Conservation (phyloP, 1,284 basidiomycete species). For the Fomitopsis schrenkii region DNA sequence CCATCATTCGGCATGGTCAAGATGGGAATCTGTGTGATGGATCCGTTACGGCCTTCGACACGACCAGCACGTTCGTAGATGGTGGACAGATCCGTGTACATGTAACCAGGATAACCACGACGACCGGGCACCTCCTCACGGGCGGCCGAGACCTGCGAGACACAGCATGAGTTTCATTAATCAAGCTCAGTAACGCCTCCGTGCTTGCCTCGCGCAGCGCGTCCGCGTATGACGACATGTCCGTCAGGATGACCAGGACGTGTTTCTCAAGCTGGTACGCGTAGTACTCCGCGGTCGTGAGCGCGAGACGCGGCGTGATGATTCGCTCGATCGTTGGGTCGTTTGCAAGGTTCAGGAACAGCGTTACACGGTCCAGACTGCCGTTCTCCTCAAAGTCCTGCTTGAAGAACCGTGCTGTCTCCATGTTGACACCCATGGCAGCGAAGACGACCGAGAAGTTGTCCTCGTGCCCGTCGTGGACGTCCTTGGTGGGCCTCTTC, state of each 20-base stretch:
- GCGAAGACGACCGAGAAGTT: slow-evolving; percentile 99
- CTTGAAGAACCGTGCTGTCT: slow-evolving; percentile 99
- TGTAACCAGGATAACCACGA: slow-evolving; percentile 99
- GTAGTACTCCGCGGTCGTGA: slow-evolving; percentile 99
- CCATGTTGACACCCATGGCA: slow-evolving; percentile 99
- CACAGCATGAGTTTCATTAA: slow-evolving; percentile 1
- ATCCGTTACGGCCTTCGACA: slow-evolving; percentile 96
- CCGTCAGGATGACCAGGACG: slow-evolving; percentile 97
- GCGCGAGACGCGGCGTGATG: slow-evolving; percentile 96
- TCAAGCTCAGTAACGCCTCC: background rate
- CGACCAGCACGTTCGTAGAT: slow-evolving; percentile 99
- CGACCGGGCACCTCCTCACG: slow-evolving; percentile 99
- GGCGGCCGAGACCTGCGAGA: slow-evolving; percentile 84
- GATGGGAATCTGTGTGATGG: slow-evolving; percentile 99
- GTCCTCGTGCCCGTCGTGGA: slow-evolving; percentile 99
- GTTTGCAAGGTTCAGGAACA: slow-evolving; percentile 99
- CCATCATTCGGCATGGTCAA: slow-evolving; percentile 99
- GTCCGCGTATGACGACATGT: slow-evolving; percentile 99
- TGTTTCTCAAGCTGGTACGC: slow-evolving; percentile 99
- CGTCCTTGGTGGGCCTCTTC: slow-evolving; percentile 92
- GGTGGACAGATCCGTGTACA: slow-evolving; percentile 98
- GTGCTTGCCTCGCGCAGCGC: slow-evolving; percentile 84
- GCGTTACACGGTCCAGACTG: slow-evolving; percentile 93
- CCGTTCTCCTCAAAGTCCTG: slow-evolving; percentile 99
- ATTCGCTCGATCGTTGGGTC: slow-evolving; percentile 99